phyloP scores from a whole-genome alignment of 2,329 filamentous ascomycete genomes.

The Fusarium pseudocircinatum region DNA sequence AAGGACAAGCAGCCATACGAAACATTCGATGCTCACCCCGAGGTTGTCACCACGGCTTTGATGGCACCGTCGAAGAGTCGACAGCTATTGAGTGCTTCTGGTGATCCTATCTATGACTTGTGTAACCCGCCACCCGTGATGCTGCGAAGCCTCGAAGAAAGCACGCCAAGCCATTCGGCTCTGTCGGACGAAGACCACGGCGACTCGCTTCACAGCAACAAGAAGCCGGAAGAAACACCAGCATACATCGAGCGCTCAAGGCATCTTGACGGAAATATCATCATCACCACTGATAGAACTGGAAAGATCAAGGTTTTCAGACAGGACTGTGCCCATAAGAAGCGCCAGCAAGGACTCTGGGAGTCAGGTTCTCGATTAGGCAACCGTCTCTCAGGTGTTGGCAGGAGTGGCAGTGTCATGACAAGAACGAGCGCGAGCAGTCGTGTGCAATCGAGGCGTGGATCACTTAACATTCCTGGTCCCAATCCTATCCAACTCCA shows the following conservation, averaged over 20 bases:
- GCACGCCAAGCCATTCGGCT: constrained; percentile 54
- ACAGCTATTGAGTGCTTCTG: constrained; percentile 79
- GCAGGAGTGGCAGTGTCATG: constrained; percentile 64
- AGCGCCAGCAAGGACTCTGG: constrained; percentile 80
- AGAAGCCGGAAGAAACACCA: constrained; percentile 73
- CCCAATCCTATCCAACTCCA: constrained; percentile 45
- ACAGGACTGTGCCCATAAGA: constrained; percentile 88
- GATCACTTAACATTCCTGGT: constrained; percentile 58
- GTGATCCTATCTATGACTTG: constrained; percentile 93
- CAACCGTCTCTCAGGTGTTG: constrained; percentile 70
- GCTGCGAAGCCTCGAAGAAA: constrained; percentile 78
- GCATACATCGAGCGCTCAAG: constrained; percentile 79
- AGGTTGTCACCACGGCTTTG: constrained; percentile 88
- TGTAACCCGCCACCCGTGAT: constrained; percentile 95
- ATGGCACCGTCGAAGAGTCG: constrained; percentile 84
- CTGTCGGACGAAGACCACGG: constrained; percentile 51
- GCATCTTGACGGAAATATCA: constrained; percentile 86
- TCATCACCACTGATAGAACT: constrained; percentile 88
- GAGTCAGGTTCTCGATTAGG: constrained; percentile 82
- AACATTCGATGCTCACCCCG: constrained; percentile 88
- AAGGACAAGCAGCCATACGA: constrained; percentile 86
- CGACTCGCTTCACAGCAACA: constrained; percentile 45
- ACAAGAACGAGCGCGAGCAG: constrained; percentile 63
- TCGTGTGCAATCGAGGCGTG: constrained; percentile 60
- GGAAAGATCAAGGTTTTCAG: constrained; percentile 94